Percentiles rank a stretch among this genome's conserved stretches.
Evolutionary conservation across 257 asterid genomes (phyloP).

Genomic region (Prunella vulgaris): DNA sequence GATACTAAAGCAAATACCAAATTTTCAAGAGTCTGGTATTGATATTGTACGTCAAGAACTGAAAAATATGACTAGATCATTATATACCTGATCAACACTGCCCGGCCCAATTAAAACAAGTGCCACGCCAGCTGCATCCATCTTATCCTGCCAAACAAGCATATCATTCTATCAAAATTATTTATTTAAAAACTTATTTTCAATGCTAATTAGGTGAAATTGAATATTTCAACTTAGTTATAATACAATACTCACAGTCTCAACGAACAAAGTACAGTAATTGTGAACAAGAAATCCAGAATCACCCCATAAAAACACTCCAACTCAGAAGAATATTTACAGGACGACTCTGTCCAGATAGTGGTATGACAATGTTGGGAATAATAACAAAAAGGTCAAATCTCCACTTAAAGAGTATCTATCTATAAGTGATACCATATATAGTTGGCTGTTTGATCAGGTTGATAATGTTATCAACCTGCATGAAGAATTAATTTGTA

Average conservation of each 20-base stretch:
- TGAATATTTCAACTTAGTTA: background rate
- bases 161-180: constrained; percentile 13
- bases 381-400: too few species aligned
- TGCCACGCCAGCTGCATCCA: constrained; percentile 92
- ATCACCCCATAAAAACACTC: too few species aligned
- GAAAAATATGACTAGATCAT: background rate
- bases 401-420: background rate
- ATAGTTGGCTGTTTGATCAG: background rate
- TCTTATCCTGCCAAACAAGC: constrained; percentile 61
- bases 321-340: too few species aligned
- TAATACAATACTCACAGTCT: background rate
- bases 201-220: background rate
- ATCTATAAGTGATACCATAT: background rate
- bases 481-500: background rate
- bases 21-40: background rate
- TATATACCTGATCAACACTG: constrained; percentile 76
- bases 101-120: constrained; percentile 97
- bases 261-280: background rate
- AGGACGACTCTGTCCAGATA: too few species aligned
- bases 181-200: background rate
- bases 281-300: too few species aligned
- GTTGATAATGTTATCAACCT: background rate
- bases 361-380: too few species aligned
- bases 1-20: background rate
- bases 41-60: background rate